These are phyloP conservation scores for Cutaneotrichosporon cutaneum DNA, from an alignment of 1,284 basidiomycete genomes.

Conservation along the genomic window DNA sequence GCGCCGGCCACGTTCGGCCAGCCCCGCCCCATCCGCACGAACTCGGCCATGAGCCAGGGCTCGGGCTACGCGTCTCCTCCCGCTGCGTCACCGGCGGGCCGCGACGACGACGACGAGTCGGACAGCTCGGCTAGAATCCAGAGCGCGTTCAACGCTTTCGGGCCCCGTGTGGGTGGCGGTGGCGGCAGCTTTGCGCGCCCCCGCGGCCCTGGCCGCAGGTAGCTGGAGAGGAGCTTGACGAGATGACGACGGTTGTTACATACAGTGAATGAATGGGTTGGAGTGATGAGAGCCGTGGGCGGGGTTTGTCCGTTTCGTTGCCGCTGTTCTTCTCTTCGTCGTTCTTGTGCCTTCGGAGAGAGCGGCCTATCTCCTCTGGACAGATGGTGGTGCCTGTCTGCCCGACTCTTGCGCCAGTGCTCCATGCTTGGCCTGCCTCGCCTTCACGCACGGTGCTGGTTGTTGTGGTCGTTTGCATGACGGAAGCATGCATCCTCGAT, in stretches of 20 bases:
- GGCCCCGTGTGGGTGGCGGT: constrained; percentile 42
- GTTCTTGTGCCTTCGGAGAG: no score
- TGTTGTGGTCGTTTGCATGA: neutral
- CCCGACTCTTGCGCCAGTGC: no score
- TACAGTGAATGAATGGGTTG: neutral
- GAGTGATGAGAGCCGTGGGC: no score
- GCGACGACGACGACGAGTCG: constrained; percentile 35
- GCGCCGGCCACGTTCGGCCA: constrained; percentile 22
- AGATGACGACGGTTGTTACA: neutral
- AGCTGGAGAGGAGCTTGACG: neutral
- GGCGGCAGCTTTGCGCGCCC: constrained; percentile 47
- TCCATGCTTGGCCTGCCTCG: no score
- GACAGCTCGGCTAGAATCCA: constrained; percentile 45
- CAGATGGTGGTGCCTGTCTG: no score
- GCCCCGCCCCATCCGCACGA: constrained; percentile 6
- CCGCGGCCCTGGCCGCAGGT: constrained; percentile 45
- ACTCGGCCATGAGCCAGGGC: neutral
- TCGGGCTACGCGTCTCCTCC: neutral
- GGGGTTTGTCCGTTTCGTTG: no score
- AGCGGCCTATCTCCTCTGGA: no score
- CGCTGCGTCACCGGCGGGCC: constrained; percentile 7
- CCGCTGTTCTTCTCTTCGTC: neutral
- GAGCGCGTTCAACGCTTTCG: constrained; percentile 51
- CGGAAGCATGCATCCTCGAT: neutral
- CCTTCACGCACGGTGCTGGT: no score